Evolutionary conservation across 306 rosid genomes (phyloP).

Genomic region (Sphenostylis stenocarpa): DNA sequence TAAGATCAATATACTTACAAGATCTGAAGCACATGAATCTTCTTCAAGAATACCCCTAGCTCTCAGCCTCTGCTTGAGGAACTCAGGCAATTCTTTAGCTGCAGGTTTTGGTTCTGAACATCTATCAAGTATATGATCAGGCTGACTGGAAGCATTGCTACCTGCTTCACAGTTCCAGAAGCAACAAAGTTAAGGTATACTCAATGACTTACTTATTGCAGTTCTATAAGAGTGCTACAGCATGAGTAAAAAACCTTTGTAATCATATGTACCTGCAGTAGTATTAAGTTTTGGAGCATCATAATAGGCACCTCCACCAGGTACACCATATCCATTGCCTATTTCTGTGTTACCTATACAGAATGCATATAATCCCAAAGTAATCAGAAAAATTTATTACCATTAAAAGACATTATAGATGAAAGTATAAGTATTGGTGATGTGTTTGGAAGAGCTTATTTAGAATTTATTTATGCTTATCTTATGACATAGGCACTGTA

Average conservation of each 20-base stretch:
- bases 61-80: constrained; percentile 82
- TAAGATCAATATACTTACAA: constrained; percentile 48
- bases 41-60: constrained; percentile 91
- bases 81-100: constrained; percentile 76
- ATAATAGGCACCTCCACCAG: constrained; percentile 89
- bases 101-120: constrained; percentile 48
- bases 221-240: constrained; percentile 15
- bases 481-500: neutral
- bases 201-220: constrained; percentile 21
- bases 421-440: neutral
- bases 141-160: constrained; percentile 34
- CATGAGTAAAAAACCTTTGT: constrained; percentile 20
- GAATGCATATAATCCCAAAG: constrained; percentile 19
- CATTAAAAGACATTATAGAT: neutral
- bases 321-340: constrained; percentile 97
- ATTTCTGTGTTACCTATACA: constrained; percentile 79
- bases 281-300: constrained; percentile 45
- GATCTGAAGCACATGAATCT: constrained; percentile 30
- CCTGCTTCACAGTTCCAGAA: constrained; percentile 49
- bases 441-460: neutral
- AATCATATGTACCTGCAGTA: constrained; percentile 40
- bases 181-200: constrained; percentile 33
- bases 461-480: neutral
- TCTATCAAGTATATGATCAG: constrained; percentile 38
- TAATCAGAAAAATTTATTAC: constrained; percentile 2